Conservation (phyloP, 139 green algal genomes). For the Nannochloris sp. region DNA sequence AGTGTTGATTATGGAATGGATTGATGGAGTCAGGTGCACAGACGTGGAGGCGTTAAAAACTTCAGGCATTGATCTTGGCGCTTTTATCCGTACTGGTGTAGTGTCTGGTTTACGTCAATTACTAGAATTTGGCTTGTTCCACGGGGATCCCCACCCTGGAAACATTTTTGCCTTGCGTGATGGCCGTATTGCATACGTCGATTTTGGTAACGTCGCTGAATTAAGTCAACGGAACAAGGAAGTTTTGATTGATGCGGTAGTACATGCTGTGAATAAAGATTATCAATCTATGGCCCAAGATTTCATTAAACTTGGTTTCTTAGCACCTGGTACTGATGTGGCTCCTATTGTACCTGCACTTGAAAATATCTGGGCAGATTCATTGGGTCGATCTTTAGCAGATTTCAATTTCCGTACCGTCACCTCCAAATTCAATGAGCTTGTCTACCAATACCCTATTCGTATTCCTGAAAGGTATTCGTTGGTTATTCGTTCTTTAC, state of each 20-base stretch:
- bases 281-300: conserved; percentile 89
- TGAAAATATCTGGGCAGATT: conserved; percentile 95
- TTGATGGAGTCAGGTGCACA: conserved; percentile 94
- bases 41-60: conserved; percentile 50
- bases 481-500: conserved; percentile 82
- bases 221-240: conserved; percentile 43
- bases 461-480: conserved; percentile 97
- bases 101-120: conserved; percentile 91
- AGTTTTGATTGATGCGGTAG: conserved; percentile 92
- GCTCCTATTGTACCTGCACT: conserved; percentile 86
- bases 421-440: conserved; percentile 96
- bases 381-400: conserved; percentile 65
- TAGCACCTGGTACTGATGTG: conserved; percentile 84
- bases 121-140: conserved; percentile 98
- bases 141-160: conserved; percentile 91
- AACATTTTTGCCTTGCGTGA: conserved; percentile 98
- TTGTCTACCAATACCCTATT: conserved; percentile 99
- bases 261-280: conserved; percentile 99
- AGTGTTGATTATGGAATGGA: conserved; percentile 98
- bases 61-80: conserved; percentile 61
- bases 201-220: conserved; percentile 99
- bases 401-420: conserved; percentile 99
- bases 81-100: conserved; percentile 91
- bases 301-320: conserved; percentile 96
- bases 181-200: conserved; percentile 98